Evolutionary conservation across 2,329 filamentous ascomycete genomes (phyloP).

Genomic region (Phaeosphaeriaceae sp.): DNA sequence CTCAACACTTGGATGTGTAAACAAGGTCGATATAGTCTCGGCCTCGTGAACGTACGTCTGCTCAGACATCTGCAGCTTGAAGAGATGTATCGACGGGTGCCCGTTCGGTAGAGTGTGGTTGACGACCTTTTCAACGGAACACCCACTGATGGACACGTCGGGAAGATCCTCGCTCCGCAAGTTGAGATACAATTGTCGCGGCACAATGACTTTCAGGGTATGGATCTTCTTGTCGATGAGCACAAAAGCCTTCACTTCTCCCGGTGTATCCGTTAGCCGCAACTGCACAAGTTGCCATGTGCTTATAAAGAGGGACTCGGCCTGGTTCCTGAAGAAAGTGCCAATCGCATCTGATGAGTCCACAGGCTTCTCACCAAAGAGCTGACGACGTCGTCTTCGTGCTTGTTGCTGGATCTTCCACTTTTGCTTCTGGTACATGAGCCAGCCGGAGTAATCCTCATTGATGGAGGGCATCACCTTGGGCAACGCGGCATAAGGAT

Average conservation of each 20-base stretch:
- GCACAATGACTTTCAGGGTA: slow-evolving; percentile 84
- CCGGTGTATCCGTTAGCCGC: slow-evolving; percentile 79
- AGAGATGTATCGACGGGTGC: slow-evolving; percentile 90
- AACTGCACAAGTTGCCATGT: slow-evolving; percentile 96
- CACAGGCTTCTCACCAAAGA: slow-evolving; percentile 85
- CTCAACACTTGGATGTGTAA: slow-evolving; percentile 93
- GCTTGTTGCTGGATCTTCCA: slow-evolving; percentile 98
- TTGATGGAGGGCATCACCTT: slow-evolving; percentile 83
- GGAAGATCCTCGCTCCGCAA: slow-evolving; percentile 86
- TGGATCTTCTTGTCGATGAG: slow-evolving; percentile 94
- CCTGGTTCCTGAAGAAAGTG: slow-evolving; percentile 86
- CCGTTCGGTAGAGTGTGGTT: slow-evolving; percentile 94
- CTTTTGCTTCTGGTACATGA: slow-evolving; percentile 96
- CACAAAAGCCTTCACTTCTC: slow-evolving; percentile 86
- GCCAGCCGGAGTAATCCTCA: slow-evolving; percentile 85
- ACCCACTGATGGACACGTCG: slow-evolving; percentile 84
- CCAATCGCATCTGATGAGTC: slow-evolving; percentile 68
- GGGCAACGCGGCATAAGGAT: slow-evolving; percentile 84
- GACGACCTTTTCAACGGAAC: slow-evolving; percentile 90
- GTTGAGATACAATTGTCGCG: slow-evolving; percentile 89
- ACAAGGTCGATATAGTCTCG: slow-evolving; percentile 80
- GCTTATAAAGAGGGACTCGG: slow-evolving; percentile 85
- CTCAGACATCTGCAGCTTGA: slow-evolving; percentile 90
- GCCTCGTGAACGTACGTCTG: slow-evolving; percentile 84
- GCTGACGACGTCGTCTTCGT: slow-evolving; percentile 80